A percentile compares a stretch with the other conserved stretches of the same genome.
These are phyloP conservation scores for Penicillium decumbens DNA, from an alignment of 2,329 filamentous ascomycete species.

Conservation along the genomic window DNA sequence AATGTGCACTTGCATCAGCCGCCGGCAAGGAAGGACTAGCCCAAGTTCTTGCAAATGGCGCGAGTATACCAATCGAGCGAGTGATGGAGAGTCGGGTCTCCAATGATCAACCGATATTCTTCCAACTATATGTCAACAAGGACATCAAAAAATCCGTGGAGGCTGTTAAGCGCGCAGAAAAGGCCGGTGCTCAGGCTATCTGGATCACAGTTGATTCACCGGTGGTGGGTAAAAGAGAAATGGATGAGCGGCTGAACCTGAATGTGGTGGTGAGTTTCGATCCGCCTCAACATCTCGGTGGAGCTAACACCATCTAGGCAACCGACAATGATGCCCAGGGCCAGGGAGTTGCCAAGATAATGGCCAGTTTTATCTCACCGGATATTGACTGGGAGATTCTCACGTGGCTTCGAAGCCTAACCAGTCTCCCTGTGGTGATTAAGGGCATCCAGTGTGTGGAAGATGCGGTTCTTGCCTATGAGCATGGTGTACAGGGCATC, in stretches of 20 bases:
- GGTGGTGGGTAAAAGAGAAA: slow-evolving; percentile 32
- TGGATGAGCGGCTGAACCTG: slow-evolving; percentile 31
- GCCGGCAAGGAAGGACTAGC: slow-evolving; percentile 36
- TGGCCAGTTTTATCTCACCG: slow-evolving; percentile 29
- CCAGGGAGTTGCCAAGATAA: slow-evolving; percentile 28
- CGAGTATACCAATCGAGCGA: slow-evolving; percentile 40
- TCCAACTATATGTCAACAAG: slow-evolving; percentile 41
- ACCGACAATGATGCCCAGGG: slow-evolving; percentile 12
- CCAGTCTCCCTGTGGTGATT: slow-evolving; percentile 34
- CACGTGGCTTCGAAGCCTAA: slow-evolving; percentile 40
- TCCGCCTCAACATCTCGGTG: not conserved
- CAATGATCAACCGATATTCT: slow-evolving; percentile 26
- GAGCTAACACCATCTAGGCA: slow-evolving; percentile 2
- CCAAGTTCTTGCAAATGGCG: slow-evolving; percentile 38
- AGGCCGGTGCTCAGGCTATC: slow-evolving; percentile 27
- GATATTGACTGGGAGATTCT: slow-evolving; percentile 30
- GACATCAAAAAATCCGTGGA: slow-evolving; percentile 26
- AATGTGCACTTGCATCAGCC: slow-evolving; percentile 40
- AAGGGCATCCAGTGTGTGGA: slow-evolving; percentile 47
- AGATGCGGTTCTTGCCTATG: slow-evolving; percentile 47
- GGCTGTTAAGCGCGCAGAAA: slow-evolving; percentile 24
- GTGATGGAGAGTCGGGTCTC: slow-evolving; percentile 29
- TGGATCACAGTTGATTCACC: slow-evolving; percentile 36
- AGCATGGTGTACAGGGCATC: slow-evolving; percentile 46
- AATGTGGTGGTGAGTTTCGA: slow-evolving; percentile 17